phyloP scores from a whole-genome alignment of 148 eudicot genomes.

The Camellia japonica region DNA sequence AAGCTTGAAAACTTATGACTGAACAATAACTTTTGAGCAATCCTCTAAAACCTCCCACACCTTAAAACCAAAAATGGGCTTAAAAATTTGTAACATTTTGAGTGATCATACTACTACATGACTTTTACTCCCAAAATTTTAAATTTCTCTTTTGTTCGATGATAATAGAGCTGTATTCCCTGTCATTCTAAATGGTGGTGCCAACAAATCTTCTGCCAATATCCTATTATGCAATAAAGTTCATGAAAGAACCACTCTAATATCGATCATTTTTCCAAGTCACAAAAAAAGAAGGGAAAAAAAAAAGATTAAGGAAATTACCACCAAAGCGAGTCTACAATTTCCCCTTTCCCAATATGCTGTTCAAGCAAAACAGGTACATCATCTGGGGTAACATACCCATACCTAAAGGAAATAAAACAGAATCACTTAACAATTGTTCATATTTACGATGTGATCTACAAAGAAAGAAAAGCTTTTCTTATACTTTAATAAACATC shows the following conservation, averaged over 20 bases:
- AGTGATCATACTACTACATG: not conserved
- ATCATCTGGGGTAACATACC: conserved; percentile 91
- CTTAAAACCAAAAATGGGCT: not conserved
- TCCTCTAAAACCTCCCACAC: not conserved
- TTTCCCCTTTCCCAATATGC: conserved; percentile 81
- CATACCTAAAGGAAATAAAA: conserved; percentile 60
- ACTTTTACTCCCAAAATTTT: not conserved
- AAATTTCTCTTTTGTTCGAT: not conserved
- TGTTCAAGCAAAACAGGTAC: conserved; percentile 79
- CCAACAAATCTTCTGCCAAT: not conserved
- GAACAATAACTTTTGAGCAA: not conserved
- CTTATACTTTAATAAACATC: not conserved
- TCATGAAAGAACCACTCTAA: not conserved
- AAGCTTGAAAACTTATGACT: not conserved
- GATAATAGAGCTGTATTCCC: not conserved
- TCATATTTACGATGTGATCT: not conserved
- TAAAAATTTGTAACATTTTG: not conserved
- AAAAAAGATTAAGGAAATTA: conserved; percentile 23
- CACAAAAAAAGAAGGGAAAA: not conserved
- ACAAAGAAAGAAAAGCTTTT: not conserved
- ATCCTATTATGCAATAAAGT: not conserved
- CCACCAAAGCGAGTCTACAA: conserved; percentile 92
- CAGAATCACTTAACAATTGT: conserved; percentile 6
- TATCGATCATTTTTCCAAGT: not conserved
- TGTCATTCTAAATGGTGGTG: not conserved